phyloP scores from a whole-genome alignment of 441 rosid species.

The Hura crepitans region DNA sequence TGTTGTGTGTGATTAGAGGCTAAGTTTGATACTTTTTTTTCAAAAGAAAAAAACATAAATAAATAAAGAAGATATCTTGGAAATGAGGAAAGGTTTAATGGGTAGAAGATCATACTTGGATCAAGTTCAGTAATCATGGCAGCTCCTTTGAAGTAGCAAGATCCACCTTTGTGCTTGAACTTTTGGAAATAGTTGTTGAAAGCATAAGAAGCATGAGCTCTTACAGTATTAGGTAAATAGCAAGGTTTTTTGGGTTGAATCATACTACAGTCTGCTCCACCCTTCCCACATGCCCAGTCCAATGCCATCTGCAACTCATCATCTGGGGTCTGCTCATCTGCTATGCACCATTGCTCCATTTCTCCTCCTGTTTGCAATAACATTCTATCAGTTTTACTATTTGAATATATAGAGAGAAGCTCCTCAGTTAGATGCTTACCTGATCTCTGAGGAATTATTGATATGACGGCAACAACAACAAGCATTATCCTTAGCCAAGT shows the following conservation, averaged over 20 bases:
- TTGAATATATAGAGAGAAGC: background rate
- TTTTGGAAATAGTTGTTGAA: constrained; percentile 68
- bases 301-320: constrained; percentile 53
- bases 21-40: too few species aligned
- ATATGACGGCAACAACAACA: constrained; percentile 34
- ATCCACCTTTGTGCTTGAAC: constrained; percentile 54
- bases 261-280: constrained; percentile 56
- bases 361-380: constrained; percentile 45
- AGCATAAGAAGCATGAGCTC: constrained; percentile 58
- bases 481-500: constrained; percentile 38
- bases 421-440: constrained; percentile 24
- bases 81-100: too few species aligned
- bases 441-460: constrained; percentile 32
- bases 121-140: constrained; percentile 65
- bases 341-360: constrained; percentile 69
- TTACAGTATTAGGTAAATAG: constrained; percentile 53
- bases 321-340: constrained; percentile 68
- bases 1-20: too few species aligned
- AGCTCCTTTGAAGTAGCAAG: constrained; percentile 67
- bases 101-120: constrained; percentile 55
- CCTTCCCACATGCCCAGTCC: constrained; percentile 56
- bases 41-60: background rate
- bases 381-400: too few species aligned
- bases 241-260: constrained; percentile 53
- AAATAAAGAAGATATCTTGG: background rate